These are phyloP conservation scores for Chlorella sp. DNA, from an alignment of 139 green algal genomes.

Conservation along the genomic window DNA sequence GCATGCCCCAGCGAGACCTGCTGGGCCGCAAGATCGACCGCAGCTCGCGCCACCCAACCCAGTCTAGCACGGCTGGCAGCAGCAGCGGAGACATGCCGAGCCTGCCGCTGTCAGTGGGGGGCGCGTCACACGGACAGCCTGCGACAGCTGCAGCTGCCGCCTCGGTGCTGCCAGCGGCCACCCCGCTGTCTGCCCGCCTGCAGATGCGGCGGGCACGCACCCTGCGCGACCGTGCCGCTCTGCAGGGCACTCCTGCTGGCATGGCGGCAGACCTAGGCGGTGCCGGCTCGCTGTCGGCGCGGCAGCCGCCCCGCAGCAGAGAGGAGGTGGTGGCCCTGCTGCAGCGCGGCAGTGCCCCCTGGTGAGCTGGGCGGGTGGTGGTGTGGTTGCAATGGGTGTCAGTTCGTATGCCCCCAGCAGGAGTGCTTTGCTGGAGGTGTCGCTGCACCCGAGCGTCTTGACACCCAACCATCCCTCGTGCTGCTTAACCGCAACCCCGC, in stretches of 20 bases:
- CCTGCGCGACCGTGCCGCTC: not conserved
- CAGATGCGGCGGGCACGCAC: slow-evolving; percentile 10
- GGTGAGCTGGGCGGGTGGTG: too few relatives aligned
- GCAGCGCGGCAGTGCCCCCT: not conserved
- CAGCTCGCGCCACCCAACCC: not conserved
- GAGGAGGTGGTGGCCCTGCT: not conserved
- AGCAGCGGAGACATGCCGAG: not conserved
- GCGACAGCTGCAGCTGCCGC: not conserved
- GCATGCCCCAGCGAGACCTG: slow-evolving; percentile 7
- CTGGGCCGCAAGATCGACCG: slow-evolving; percentile 15
- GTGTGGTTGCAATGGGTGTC: too few relatives aligned
- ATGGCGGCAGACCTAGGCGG: not conserved
- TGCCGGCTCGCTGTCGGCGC: not conserved
- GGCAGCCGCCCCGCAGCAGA: not conserved
- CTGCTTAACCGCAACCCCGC: too few relatives aligned
- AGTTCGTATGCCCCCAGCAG: too few relatives aligned
- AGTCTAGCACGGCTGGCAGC: not conserved
- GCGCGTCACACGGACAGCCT: not conserved
- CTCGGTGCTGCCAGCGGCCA: slow-evolving; percentile 3
- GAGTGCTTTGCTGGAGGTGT: too few relatives aligned
- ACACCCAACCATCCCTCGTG: too few relatives aligned
- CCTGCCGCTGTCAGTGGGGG: not conserved
- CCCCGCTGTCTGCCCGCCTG: not conserved
- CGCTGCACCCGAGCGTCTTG: too few relatives aligned
- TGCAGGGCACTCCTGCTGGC: not conserved